Conservation (phyloP, 768 basidiomycete species). For the Crucibulum laeve region DNA sequence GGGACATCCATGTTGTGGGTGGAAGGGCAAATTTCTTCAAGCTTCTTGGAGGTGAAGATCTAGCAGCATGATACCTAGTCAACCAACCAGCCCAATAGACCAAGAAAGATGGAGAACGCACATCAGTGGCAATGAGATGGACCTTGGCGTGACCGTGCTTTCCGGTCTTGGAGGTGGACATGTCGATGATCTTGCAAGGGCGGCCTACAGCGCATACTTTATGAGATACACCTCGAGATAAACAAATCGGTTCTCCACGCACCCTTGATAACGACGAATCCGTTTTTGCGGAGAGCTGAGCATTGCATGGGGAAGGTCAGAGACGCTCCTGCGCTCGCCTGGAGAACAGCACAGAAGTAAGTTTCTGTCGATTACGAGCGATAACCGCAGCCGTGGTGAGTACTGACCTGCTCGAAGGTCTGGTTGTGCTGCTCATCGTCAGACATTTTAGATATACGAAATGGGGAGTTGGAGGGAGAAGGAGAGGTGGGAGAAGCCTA, state of each 20-base stretch:
- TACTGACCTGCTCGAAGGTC: slow-evolving; percentile 77
- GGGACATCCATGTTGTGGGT: slow-evolving; percentile 99
- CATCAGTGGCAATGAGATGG: slow-evolving; percentile 95
- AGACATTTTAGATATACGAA: slow-evolving; percentile 55
- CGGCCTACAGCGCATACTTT: slow-evolving; percentile 42
- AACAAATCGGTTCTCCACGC: slow-evolving; percentile 1
- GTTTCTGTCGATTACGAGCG: slow-evolving; percentile 7
- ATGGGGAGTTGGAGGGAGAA: slow-evolving; percentile 17
- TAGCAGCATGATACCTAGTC: slow-evolving; percentile 24
- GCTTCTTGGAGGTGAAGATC: slow-evolving; percentile 99
- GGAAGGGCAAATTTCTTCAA: slow-evolving; percentile 92
- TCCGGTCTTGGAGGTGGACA: slow-evolving; percentile 99
- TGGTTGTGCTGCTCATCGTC: slow-evolving; percentile 90
- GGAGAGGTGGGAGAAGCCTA: slow-evolving; percentile 13
- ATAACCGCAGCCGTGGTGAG: background rate
- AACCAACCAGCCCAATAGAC: slow-evolving; percentile 2
- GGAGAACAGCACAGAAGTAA: slow-evolving; percentile 10
- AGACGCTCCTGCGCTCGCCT: slow-evolving; percentile 76
- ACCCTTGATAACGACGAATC: slow-evolving; percentile 96
- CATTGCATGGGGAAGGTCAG: slow-evolving; percentile 87
- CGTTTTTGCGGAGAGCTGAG: slow-evolving; percentile 91
- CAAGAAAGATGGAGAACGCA: slow-evolving; percentile 37
- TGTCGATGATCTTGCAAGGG: slow-evolving; percentile 98
- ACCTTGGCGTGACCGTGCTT: slow-evolving; percentile 99
- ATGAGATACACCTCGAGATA: slow-evolving; percentile 5